Evolutionary conservation across 441 rosid genomes (phyloP).

Genomic region (Arabidopsis lyrata): DNA sequence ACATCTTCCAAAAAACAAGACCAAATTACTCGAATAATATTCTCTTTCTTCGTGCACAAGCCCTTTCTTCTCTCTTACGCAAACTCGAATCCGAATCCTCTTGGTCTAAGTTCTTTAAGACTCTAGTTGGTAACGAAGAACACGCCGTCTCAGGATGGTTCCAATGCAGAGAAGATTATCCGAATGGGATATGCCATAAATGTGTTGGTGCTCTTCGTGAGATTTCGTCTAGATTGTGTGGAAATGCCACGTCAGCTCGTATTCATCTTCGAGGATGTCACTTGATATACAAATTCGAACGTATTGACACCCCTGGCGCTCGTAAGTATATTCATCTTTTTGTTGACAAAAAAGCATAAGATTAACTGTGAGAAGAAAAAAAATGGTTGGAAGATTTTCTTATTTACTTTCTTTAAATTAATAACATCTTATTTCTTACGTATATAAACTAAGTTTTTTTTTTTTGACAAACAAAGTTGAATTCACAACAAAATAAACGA

Average conservation of each 20-base stretch:
- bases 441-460: too few relatives aligned
- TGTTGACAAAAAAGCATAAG: too few relatives aligned
- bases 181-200: constrained; percentile 51
- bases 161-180: constrained; percentile 70
- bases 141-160: constrained; percentile 66
- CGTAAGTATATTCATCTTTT: constrained; percentile 18
- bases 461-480: too few relatives aligned
- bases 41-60: constrained; percentile 44
- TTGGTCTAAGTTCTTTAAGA: constrained; percentile 58
- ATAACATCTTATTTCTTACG: too few relatives aligned
- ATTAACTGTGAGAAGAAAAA: too few relatives aligned
- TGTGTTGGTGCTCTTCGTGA: constrained; percentile 59
- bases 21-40: constrained; percentile 17
- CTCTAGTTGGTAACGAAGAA: constrained; percentile 51
- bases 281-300: constrained; percentile 59
- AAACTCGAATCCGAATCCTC: constrained; percentile 57
- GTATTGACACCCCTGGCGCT: constrained; percentile 1
- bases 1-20: constrained; percentile 36
- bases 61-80: constrained; percentile 52
- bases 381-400: too few relatives aligned
- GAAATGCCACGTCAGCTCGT: constrained; percentile 57
- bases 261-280: constrained; percentile 79
- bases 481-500: too few relatives aligned
- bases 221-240: constrained; percentile 51
- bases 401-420: too few relatives aligned